These are phyloP conservation scores for Grosmannia serpens DNA, from an alignment of 2,329 filamentous ascomycete genomes.

Conservation along the genomic window DNA sequence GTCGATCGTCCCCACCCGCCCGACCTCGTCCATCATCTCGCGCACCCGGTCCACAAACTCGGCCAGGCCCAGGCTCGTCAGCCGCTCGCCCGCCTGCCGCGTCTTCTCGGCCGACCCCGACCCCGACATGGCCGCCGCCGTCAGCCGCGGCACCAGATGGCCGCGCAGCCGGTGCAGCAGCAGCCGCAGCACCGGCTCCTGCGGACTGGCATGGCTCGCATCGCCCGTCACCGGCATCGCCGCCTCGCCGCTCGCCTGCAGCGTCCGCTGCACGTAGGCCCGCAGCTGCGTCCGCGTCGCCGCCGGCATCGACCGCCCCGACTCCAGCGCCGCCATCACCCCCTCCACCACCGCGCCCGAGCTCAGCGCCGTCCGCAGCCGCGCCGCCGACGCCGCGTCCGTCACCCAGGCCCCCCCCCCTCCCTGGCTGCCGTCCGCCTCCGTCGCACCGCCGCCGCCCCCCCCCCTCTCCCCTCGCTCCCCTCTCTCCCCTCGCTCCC, in stretches of 20 bases:
- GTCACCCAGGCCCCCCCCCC: neutral
- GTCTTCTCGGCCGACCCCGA: conserved; percentile 57
- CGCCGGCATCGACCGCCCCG: conserved; percentile 51
- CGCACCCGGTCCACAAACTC: conserved; percentile 62
- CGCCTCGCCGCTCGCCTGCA: conserved; percentile 37
- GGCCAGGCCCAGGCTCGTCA: conserved; percentile 57
- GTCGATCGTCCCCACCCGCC: conserved; percentile 54
- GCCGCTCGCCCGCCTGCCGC: conserved; percentile 56
- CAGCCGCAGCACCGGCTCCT: conserved; percentile 51
- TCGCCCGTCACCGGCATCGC: conserved; percentile 16
- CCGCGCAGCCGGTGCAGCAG: conserved; percentile 55
- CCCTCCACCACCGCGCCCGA: conserved; percentile 40
- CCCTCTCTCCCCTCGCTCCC: neutral
- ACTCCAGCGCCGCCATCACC: conserved; percentile 51
- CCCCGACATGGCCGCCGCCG: conserved; percentile 30
- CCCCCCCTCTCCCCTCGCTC: no score
- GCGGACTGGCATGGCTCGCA: conserved; percentile 4
- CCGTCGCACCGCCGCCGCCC: no score
- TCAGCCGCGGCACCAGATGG: conserved; percentile 54
- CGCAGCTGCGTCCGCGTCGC: conserved; percentile 48
- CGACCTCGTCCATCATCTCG: conserved; percentile 57
- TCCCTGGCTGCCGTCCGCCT: no score
- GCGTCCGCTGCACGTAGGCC: conserved; percentile 45
- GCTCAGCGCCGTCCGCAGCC: neutral
- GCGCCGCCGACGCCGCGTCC: neutral